These are phyloP conservation scores for Aspergillus sp. DNA, from an alignment of 2,329 filamentous ascomycete species.

Conservation along the genomic window DNA sequence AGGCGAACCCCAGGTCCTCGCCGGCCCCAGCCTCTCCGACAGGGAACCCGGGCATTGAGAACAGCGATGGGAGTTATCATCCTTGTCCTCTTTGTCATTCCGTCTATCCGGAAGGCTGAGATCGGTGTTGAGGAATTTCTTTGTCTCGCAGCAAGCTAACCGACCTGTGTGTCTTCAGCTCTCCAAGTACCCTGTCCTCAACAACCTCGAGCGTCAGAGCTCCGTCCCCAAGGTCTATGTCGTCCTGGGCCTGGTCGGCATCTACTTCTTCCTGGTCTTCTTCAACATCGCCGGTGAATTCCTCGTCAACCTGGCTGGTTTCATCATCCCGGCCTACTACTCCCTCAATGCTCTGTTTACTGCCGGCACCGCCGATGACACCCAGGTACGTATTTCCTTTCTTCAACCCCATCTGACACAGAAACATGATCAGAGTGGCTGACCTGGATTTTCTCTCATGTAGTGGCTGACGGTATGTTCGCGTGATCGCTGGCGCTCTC, in stretches of 20 bases:
- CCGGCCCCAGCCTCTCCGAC: background rate
- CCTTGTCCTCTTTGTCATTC: background rate
- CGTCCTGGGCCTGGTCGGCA: slow-evolving; percentile 60
- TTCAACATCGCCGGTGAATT: slow-evolving; percentile 70
- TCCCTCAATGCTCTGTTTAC: slow-evolving; percentile 64
- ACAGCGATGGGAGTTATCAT: background rate
- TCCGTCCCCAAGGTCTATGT: slow-evolving; percentile 67
- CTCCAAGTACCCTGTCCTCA: slow-evolving; percentile 64
- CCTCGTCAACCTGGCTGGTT: slow-evolving; percentile 65
- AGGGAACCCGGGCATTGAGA: background rate
- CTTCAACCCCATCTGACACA: background rate
- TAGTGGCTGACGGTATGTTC: slow-evolving; percentile 60
- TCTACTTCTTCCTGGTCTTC: slow-evolving; percentile 70
- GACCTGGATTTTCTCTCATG: slow-evolving; percentile 4
- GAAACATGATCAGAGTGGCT: slow-evolving; percentile 7
- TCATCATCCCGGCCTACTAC: slow-evolving; percentile 65
- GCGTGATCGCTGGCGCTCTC: slow-evolving; percentile 12
- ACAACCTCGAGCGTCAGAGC: slow-evolving; percentile 67
- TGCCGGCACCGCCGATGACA: slow-evolving; percentile 60
- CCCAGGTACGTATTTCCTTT: slow-evolving; percentile 50
- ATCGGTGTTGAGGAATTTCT: no score
- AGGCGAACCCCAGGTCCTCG: background rate
- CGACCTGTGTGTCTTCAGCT: slow-evolving; percentile 45
- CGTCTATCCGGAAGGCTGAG: no score
- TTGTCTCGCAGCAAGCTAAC: slow-evolving; percentile 9